These are phyloP conservation scores for Aureobasidium sp. DNA, from an alignment of 2,329 filamentous ascomycete species.

Conservation along the genomic window DNA sequence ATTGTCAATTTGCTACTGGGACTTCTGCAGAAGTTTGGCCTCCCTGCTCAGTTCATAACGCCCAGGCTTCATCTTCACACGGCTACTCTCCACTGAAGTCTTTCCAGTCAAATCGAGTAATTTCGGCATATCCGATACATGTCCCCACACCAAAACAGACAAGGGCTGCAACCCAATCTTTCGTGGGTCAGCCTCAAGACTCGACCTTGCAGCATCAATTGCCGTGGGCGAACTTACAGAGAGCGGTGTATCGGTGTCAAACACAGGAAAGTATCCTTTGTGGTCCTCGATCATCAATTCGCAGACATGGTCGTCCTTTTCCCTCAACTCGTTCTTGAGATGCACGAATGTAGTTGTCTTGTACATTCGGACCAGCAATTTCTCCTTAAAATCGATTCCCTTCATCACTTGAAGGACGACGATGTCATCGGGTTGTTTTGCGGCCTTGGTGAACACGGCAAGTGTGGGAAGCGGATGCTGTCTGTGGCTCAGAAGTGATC, in stretches of 20 bases:
- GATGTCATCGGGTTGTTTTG: background rate
- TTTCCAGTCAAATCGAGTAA: background rate
- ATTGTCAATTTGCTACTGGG: background rate
- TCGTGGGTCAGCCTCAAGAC: too few species aligned
- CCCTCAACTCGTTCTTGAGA: background rate
- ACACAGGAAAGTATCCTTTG: background rate
- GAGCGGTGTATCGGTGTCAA: background rate
- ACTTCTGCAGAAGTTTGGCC: background rate
- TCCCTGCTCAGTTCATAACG: background rate
- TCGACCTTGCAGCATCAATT: background rate
- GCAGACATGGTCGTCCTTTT: background rate
- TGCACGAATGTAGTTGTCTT: background rate
- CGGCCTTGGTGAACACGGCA: background rate
- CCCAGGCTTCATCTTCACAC: background rate
- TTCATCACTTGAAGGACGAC: background rate
- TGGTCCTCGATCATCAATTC: background rate
- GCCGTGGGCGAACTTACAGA: background rate
- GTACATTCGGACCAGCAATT: background rate
- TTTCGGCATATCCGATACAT: background rate
- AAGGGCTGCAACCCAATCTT: background rate
- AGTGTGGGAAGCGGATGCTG: background rate
- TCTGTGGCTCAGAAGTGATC: background rate
- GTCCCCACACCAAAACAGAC: background rate
- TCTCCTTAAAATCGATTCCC: background rate
- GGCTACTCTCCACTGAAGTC: background rate